These are phyloP conservation scores for Chaetothyriales sp. DNA, from an alignment of 2,329 filamentous ascomycete species.

Conservation along the genomic window DNA sequence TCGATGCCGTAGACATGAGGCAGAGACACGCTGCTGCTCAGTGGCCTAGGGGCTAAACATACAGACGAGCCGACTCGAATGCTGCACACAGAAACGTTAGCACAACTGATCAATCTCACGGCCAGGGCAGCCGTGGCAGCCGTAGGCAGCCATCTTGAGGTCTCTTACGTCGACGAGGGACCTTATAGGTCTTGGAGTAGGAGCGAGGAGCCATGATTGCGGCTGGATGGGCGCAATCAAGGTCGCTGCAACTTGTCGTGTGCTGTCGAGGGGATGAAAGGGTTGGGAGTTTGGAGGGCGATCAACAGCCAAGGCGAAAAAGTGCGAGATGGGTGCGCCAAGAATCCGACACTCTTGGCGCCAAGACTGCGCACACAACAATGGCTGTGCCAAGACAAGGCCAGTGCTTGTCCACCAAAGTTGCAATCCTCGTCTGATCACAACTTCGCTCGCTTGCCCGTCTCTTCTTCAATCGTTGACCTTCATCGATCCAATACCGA, in stretches of 20 bases:
- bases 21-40: constrained; percentile 96
- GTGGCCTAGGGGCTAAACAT: constrained; percentile 75
- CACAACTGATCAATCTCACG: constrained; percentile 8
- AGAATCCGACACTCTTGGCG: not conserved
- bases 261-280: not conserved
- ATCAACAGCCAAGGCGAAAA: not conserved
- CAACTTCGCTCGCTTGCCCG: not conserved
- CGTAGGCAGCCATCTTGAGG: constrained; percentile 7
- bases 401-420: constrained; percentile 2
- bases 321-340: not conserved
- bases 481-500: constrained; percentile 39
- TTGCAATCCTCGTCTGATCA: not conserved
- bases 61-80: constrained; percentile 99
- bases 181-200: constrained; percentile 99
- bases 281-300: not conserved
- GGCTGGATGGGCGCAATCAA: constrained; percentile 21
- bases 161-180: constrained; percentile 69
- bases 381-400: constrained; percentile 2
- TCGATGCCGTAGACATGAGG: constrained; percentile 73
- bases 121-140: constrained; percentile 7
- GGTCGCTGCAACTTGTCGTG: constrained; percentile 7
- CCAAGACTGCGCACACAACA: not conserved
- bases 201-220: constrained; percentile 45
- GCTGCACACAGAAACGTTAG: constrained; percentile 37
- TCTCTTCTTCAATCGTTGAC: constrained; percentile 15